phyloP scores from a whole-genome alignment of 371 early-diverging fungal genomes.

The Globomyces sp. region DNA sequence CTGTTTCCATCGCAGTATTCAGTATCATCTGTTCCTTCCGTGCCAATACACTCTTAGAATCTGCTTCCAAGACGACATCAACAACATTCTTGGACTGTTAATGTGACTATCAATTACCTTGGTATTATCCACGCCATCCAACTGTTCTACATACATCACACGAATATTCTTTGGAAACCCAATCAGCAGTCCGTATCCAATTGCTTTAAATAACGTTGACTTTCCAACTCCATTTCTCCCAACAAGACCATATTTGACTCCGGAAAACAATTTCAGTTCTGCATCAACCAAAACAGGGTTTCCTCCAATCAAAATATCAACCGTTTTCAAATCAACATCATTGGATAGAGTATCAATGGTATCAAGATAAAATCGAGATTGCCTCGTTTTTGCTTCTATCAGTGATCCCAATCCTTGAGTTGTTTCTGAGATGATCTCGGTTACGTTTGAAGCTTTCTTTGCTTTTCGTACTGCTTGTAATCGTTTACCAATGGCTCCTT shows the following conservation, averaged over 20 bases:
- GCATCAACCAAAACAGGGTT: conserved; percentile 63
- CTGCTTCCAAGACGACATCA: conserved; percentile 69
- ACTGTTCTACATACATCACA: conserved; percentile 75
- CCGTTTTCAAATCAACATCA: conserved; percentile 68
- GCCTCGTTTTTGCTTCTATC: conserved; percentile 52
- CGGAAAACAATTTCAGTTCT: conserved; percentile 59
- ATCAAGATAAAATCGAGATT: conserved; percentile 81
- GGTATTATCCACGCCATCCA: conserved; percentile 53
- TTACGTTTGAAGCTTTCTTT: background rate
- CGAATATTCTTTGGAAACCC: conserved; percentile 75
- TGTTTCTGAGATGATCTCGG: background rate
- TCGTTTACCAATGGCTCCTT: conserved; percentile 6
- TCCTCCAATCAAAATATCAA: conserved; percentile 68
- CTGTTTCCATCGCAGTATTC: conserved; percentile 22
- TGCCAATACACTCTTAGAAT: conserved; percentile 51
- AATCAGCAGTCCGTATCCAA: conserved; percentile 69
- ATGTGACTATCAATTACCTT: conserved; percentile 24
- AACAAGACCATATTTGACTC: conserved; percentile 70
- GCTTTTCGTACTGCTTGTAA: conserved; percentile 2
- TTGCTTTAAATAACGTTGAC: conserved; percentile 72
- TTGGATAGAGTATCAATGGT: conserved; percentile 70
- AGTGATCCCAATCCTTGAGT: background rate
- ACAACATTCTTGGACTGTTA: conserved; percentile 40
- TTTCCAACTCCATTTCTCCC: conserved; percentile 94
- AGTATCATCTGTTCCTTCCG: conserved; percentile 28